Evolutionary conservation across 306 rosid species (phyloP).

Genomic region (Quercus mongolica): DNA sequence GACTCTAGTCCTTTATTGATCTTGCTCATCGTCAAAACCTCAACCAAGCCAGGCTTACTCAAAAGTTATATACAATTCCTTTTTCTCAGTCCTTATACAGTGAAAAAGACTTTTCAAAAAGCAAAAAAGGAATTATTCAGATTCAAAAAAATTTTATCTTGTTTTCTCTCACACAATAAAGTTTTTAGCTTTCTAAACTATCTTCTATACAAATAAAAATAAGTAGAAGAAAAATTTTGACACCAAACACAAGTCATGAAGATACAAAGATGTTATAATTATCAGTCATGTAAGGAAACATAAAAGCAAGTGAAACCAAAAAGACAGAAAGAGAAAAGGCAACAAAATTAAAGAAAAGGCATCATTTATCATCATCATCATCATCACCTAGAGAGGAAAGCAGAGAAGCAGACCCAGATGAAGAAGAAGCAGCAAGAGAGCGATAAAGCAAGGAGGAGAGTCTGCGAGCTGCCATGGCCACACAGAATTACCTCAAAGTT

Average conservation of each 20-base stretch:
- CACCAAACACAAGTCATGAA: not conserved
- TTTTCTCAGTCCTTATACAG: not conserved
- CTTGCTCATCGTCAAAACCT: not conserved
- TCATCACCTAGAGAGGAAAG: constrained; percentile 53
- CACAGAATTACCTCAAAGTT: not conserved
- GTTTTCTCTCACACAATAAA: not conserved
- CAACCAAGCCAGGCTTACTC: not conserved
- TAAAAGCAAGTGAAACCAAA: not conserved
- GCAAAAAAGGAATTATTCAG: not conserved
- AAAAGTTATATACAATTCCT: not conserved
- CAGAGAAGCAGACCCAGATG: constrained; percentile 45
- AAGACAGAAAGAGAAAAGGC: not conserved
- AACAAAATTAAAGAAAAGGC: not conserved
- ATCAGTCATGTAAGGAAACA: not conserved
- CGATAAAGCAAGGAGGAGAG: constrained; percentile 56
- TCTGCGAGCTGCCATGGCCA: constrained; percentile 73
- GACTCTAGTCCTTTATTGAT: not conserved
- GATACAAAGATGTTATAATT: not conserved
- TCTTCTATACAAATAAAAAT: not conserved
- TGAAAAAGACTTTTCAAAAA: not conserved
- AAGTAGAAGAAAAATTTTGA: not conserved
- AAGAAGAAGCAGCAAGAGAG: constrained; percentile 36
- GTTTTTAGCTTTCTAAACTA: not conserved
- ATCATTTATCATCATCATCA: not conserved
- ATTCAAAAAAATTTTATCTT: not conserved